A percentile compares a stretch with the other conserved stretches of the same genome.
Evolutionary conservation across 805 yeast species (phyloP).

Genomic region (Nakazawaea wyomingensis): DNA sequence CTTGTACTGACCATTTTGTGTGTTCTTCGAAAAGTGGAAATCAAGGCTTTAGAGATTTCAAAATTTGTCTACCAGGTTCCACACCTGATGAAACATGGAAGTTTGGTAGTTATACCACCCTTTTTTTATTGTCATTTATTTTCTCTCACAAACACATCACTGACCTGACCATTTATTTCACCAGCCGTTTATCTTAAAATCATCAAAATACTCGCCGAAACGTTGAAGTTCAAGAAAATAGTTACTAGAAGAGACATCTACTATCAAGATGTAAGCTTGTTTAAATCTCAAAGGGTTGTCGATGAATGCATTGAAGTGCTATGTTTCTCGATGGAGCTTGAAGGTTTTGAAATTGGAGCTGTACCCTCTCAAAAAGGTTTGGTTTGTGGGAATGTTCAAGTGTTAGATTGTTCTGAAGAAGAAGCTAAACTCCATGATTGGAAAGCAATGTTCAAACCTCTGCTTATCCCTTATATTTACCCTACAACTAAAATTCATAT

Average conservation of each 20-base stretch:
- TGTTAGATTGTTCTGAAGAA: conserved; percentile 8
- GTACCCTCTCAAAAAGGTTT: conserved; percentile 55
- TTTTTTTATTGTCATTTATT: too few species aligned
- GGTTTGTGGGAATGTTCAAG: conserved; percentile 34
- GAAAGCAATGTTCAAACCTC: conserved; percentile 16
- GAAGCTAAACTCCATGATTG: conserved; percentile 14
- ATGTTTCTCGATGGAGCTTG: conserved; percentile 31
- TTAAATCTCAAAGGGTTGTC: conserved; percentile 37
- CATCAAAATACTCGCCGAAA: conserved; percentile 7
- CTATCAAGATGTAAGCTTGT: conserved; percentile 52
- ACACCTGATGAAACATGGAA: conserved; percentile 3
- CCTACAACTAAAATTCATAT: too few species aligned
- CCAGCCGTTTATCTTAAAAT: conserved; percentile 12
- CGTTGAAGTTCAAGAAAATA: conserved; percentile 3
- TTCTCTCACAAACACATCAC: too few species aligned
- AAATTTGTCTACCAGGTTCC: neutral
- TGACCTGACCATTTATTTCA: conserved; percentile 13
- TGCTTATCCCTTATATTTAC: conserved; percentile 36
- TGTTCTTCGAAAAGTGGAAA: too few species aligned
- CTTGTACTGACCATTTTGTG: neutral
- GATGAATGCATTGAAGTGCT: conserved; percentile 34
- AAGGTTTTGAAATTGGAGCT: conserved; percentile 35
- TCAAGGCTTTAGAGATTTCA: neutral
- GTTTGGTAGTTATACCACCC: conserved; percentile 8
- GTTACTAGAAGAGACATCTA: conserved; percentile 53